Percentiles rank a stretch among this genome's conserved stretches.
Evolutionary conservation across 208 protist genomes (phyloP).

Genomic region (Willaertia magna): DNA sequence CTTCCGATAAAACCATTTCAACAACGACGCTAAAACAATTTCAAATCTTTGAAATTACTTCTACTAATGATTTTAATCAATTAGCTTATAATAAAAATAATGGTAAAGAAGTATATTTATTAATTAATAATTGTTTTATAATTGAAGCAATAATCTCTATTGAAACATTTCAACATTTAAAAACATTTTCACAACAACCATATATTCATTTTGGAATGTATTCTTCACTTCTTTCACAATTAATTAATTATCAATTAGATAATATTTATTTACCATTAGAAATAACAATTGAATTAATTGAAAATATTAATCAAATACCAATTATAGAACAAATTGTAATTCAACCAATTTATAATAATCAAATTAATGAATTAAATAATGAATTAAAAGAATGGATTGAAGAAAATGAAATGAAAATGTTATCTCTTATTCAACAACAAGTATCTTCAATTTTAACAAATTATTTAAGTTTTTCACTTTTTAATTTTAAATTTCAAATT

Average conservation of each 20-base stretch:
- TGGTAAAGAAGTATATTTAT: background rate
- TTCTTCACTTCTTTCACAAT: background rate
- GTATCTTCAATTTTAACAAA: background rate
- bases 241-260: background rate
- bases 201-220: background rate
- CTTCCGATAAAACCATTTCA: too few relatives aligned
- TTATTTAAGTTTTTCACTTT: background rate
- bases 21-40: too few relatives aligned
- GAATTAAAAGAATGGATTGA: background rate
- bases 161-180: background rate
- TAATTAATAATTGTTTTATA: background rate
- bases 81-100: too few relatives aligned
- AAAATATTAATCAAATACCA: background rate
- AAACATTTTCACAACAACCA: background rate
- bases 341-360: background rate
- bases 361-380: background rate
- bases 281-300: background rate
- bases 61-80: too few relatives aligned
- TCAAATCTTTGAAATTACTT: too few relatives aligned
- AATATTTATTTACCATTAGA: background rate
- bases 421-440: background rate
- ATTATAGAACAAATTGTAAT: background rate
- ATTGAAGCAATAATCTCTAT: background rate
- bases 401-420: background rate
- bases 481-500: background rate